These are phyloP conservation scores for Leptographium wingfieldii DNA, from an alignment of 2,329 filamentous ascomycete genomes.

Conservation along the genomic window DNA sequence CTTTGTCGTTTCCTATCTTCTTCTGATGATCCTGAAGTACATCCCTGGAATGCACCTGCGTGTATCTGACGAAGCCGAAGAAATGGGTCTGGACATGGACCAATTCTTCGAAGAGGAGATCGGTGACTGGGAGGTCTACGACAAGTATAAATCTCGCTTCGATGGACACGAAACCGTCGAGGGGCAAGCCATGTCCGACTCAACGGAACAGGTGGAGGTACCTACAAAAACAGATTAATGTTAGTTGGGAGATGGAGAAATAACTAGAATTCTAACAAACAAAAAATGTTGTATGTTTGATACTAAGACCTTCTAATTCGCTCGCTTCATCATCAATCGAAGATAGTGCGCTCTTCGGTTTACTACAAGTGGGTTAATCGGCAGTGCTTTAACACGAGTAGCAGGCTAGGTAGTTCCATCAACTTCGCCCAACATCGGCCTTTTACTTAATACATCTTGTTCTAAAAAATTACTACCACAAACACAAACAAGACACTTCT, in stretches of 20 bases:
- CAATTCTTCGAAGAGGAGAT: constrained; percentile 33
- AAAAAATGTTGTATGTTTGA: too few species aligned
- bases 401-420: too few species aligned
- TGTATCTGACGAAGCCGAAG: constrained; percentile 40
- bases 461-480: too few species aligned
- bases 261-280: not conserved
- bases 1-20: constrained; percentile 36
- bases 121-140: constrained; percentile 7
- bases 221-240: not conserved
- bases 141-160: not conserved
- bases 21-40: constrained; percentile 43
- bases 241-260: not conserved
- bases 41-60: constrained; percentile 45
- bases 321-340: too few species aligned
- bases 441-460: too few species aligned
- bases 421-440: too few species aligned
- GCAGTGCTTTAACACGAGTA: too few species aligned
- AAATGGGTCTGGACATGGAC: constrained; percentile 37
- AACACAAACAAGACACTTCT: too few species aligned
- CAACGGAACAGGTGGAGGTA: not conserved
- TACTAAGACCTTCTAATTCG: too few species aligned
- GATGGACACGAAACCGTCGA: not conserved
- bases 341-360: too few species aligned
- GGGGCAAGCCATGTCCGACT: not conserved
- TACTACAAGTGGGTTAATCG: too few species aligned